Base-by-base conservation (phyloP, 129 eudicot species). In the Rutidosis leptorrhynchoides region DNA sequence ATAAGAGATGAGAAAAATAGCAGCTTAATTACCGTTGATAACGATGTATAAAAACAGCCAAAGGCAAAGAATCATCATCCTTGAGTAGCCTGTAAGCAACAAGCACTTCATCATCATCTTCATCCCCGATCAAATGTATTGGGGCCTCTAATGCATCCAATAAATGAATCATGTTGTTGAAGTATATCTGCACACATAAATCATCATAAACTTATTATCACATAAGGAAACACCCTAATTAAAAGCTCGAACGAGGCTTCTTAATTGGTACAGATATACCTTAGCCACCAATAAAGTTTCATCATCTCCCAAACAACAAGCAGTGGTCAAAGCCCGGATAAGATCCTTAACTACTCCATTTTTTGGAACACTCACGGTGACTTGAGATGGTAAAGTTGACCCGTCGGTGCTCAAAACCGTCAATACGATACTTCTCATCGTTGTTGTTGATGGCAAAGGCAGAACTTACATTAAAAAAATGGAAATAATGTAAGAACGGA, bases 81-180 rank as follows among this genome's bases (percentile, higher is more conserved):
- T 87, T 85, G 29, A 85, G 86, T 79, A 87, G 69, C 76, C 94
- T 82, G 78, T 91, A 87, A 26, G 96, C 97, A 73, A 85, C 88
- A 46, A 91, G 85, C 69, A 6, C 52, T 48, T 91, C 97, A n/a
- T n/a, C n/a, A n/a, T n/a, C n/a, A 64, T 71, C 97, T 60, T 71
- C 27, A 70, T 91, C 96, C 79, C 97, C 81, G 32, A 91, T 79
- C 64, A 91, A 73, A 55, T 88, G 96, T 42, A 91, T 24, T 4
- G 86, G 74, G 64, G 78, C 96, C 68, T 61, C 51, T 26, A 83
- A 83, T 15, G 77, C 79, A 51, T 85, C 96, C 75, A 87, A 60
- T 61, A 81, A 54, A 32, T 56, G 90, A 16, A 91, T 62, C 65
- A 87, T 73, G 60, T 66, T 20, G 55, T 73, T 59, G 74, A 75